Evolutionary conservation across 257 asterid genomes (phyloP).

Genomic region (Nicotiana undulata): DNA sequence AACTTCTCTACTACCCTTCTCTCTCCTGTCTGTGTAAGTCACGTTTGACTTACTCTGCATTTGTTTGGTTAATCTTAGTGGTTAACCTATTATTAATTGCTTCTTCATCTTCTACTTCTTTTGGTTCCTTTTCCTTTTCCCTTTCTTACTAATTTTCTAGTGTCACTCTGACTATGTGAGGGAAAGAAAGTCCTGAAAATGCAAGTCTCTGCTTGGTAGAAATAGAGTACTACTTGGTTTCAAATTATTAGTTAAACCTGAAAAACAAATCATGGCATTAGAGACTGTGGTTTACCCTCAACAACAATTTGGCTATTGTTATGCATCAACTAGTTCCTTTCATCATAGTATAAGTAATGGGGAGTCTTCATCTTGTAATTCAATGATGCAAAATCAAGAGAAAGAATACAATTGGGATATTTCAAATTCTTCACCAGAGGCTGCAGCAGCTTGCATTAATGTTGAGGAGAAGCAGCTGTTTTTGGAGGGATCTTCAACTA

Average conservation of each 20-base stretch:
- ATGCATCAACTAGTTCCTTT: not conserved
- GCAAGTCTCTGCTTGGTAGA: not conserved
- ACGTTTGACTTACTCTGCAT: too few species aligned
- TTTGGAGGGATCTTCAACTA: not conserved
- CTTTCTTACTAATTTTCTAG: not conserved
- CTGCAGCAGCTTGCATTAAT: not conserved
- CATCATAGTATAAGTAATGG: slow-evolving; percentile 1
- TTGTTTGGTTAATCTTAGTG: too few species aligned
- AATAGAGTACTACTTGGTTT: not conserved
- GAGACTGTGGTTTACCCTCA: slow-evolving; percentile 28
- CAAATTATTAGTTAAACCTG: not conserved
- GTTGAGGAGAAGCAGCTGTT: not conserved
- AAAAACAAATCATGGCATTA: slow-evolving; percentile 17
- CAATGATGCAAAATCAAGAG: not conserved
- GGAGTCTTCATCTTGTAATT: slow-evolving; percentile 15
- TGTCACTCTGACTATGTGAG: not conserved
- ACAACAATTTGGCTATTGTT: slow-evolving; percentile 17
- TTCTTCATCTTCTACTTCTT: not conserved
- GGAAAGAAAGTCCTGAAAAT: not conserved
- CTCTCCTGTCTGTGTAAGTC: not conserved
- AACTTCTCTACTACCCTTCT: too few species aligned
- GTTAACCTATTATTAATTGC: not conserved
- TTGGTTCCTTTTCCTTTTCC: not conserved
- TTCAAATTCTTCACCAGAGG: slow-evolving; percentile 24
- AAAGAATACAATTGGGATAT: slow-evolving; percentile 2